phyloP scores from a whole-genome alignment of 1,139 yeast species.

The Yamadazyma mexicana region DNA sequence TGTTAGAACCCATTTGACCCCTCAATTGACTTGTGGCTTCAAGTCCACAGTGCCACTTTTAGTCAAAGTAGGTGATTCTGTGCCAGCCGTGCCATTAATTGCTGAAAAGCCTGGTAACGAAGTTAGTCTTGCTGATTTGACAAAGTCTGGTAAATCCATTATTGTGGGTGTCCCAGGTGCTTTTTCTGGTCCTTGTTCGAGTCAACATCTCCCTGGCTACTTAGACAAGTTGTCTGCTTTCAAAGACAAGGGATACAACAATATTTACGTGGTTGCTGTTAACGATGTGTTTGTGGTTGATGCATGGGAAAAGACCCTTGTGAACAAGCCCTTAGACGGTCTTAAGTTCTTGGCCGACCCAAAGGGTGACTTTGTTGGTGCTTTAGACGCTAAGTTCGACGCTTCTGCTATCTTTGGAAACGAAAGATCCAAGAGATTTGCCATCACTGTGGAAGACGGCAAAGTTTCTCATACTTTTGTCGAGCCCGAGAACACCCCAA shows the following conservation, averaged over 20 bases:
- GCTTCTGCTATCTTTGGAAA: constrained; percentile 74
- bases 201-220: constrained; percentile 79
- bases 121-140: constrained; percentile 59
- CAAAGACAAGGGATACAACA: constrained; percentile 61
- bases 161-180: constrained; percentile 91
- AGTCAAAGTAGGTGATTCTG: constrained; percentile 45
- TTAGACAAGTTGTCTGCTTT: constrained; percentile 51
- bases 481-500: constrained; percentile 80
- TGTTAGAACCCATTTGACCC: constrained; percentile 3
- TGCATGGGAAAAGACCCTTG: constrained; percentile 57
- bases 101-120: constrained; percentile 71
- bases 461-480: constrained; percentile 62
- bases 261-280: constrained; percentile 69
- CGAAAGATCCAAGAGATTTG: constrained; percentile 73
- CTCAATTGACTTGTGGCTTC: constrained; percentile 26
- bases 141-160: constrained; percentile 53
- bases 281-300: constrained; percentile 84
- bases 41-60: constrained; percentile 24
- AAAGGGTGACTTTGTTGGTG: constrained; percentile 64
- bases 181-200: constrained; percentile 82
- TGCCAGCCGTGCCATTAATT: constrained; percentile 58
- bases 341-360: constrained; percentile 75
- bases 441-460: constrained; percentile 74
- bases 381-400: constrained; percentile 67
- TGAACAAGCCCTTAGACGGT: constrained; percentile 20